phyloP scores from a whole-genome alignment of 768 basidiomycete species.

The Russula sp. region DNA sequence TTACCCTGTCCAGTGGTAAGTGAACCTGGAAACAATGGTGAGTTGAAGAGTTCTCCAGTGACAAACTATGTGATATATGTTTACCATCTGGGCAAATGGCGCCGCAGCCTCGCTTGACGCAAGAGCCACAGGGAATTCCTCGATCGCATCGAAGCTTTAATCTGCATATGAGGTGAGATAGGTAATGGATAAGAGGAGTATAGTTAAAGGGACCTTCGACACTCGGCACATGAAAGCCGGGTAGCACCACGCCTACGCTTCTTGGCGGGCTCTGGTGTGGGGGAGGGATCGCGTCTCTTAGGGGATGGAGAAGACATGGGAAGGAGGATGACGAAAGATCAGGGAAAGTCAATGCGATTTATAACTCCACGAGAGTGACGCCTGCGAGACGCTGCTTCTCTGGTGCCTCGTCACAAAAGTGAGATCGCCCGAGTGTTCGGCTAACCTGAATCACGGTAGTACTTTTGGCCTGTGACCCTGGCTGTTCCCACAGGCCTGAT shows the following conservation, averaged over 20 bases:
- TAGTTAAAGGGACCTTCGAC: slow-evolving; percentile 47
- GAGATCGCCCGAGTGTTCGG: neutral
- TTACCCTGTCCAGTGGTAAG: slow-evolving; percentile 80
- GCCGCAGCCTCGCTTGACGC: slow-evolving; percentile 73
- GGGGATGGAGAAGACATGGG: slow-evolving; percentile 24
- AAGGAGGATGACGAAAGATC: slow-evolving; percentile 30
- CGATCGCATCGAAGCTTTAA: slow-evolving; percentile 73
- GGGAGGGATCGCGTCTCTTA: slow-evolving; percentile 31
- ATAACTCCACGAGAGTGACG: neutral
- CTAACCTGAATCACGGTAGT: slow-evolving; percentile 4
- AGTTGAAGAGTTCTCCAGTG: neutral
- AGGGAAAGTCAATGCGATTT: slow-evolving; percentile 1
- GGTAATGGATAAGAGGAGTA: slow-evolving; percentile 17
- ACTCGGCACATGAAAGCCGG: slow-evolving; percentile 74
- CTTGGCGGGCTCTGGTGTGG: slow-evolving; percentile 35
- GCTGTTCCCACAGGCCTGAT: neutral
- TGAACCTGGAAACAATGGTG: slow-evolving; percentile 44
- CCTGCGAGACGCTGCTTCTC: neutral
- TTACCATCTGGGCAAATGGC: slow-evolving; percentile 78
- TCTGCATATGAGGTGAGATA: slow-evolving; percentile 31
- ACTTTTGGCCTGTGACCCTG: neutral
- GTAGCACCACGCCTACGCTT: slow-evolving; percentile 59
- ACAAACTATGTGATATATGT: slow-evolving; percentile 7
- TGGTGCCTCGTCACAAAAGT: neutral
- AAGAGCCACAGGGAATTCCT: slow-evolving; percentile 70